phyloP scores from a whole-genome alignment of 202 grass and related monocot species.

The Musa balbisiana region DNA sequence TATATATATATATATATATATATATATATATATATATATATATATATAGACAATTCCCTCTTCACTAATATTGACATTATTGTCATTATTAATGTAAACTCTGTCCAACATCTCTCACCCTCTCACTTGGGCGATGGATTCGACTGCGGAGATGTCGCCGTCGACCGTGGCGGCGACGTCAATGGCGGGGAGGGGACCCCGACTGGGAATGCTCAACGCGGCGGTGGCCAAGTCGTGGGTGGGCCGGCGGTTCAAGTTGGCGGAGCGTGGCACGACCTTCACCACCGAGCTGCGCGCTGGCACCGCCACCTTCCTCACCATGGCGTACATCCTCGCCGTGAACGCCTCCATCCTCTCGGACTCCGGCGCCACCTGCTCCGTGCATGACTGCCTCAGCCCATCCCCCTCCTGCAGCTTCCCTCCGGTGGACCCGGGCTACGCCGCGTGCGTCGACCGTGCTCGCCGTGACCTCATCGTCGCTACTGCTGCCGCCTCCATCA shows the following conservation, averaged over 20 bases:
- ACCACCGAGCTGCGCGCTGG: constrained; percentile 82
- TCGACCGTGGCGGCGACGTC: not conserved
- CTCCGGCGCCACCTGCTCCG: constrained; percentile 73
- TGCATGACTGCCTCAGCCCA: constrained; percentile 45
- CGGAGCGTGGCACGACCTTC: constrained; percentile 53
- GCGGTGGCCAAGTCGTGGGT: constrained; percentile 43
- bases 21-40: too few relatives aligned
- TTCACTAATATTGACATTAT: too few relatives aligned
- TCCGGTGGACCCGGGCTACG: constrained; percentile 68
- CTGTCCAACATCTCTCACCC: not conserved
- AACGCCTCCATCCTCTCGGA: constrained; percentile 96
- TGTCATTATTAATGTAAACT: not conserved
- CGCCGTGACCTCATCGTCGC: constrained; percentile 79
- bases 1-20: too few relatives aligned
- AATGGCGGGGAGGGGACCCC: not conserved
- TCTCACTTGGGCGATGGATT: not conserved
- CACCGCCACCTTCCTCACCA: constrained; percentile 78
- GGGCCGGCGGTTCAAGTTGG: constrained; percentile 57
- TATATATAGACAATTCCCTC: too few relatives aligned
- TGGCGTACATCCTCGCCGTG: constrained; percentile 90
- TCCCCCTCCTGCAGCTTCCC: constrained; percentile 62
- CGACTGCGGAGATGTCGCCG: not conserved
- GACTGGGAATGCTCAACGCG: constrained; percentile 50
- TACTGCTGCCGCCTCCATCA: constrained; percentile 58
- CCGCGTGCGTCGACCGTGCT: constrained; percentile 48